Percentiles rank a stretch among this genome's conserved stretches.
phyloP scores from a whole-genome alignment of 148 eudicot species.

The Camellia lanceoleosa region DNA sequence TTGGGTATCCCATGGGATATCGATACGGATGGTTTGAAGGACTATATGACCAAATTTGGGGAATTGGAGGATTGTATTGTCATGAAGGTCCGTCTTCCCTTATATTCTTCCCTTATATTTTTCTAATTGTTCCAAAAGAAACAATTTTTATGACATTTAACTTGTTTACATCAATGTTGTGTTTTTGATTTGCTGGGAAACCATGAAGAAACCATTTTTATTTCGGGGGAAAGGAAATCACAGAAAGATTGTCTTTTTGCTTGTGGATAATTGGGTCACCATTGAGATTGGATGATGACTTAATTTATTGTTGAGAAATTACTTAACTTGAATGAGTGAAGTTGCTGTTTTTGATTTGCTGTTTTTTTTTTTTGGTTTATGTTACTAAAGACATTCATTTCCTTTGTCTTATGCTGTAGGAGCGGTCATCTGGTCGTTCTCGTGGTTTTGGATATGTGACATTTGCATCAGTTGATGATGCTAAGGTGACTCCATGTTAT shows the following conservation, averaged over 20 bases:
- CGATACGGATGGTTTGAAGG: conserved; percentile 86
- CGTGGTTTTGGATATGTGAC: conserved; percentile 99
- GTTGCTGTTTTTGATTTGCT: not conserved
- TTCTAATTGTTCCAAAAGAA: not conserved
- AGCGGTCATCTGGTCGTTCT: conserved; percentile 80
- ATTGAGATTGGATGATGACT: too few relatives aligned
- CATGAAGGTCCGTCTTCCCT: conserved; percentile 63
- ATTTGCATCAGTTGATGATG: conserved; percentile 74
- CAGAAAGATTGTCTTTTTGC: too few relatives aligned
- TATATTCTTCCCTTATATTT: not conserved
- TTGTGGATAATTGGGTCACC: too few relatives aligned
- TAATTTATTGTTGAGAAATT: too few relatives aligned
- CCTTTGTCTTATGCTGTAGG: conserved; percentile 33
- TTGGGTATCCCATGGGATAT: conserved; percentile 98
- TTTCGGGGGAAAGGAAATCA: too few relatives aligned
- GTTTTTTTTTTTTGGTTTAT: not conserved
- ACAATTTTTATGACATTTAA: not conserved
- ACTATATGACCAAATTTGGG: conserved; percentile 87
- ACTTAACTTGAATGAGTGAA: too few relatives aligned
- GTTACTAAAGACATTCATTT: conserved; percentile 6
- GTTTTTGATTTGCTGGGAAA: not conserved
- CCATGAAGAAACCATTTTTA: not conserved
- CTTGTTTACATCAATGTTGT: not conserved
- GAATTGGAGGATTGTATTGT: conserved; percentile 95
- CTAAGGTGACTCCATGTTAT: conserved; percentile 48